Conservation (phyloP, 1,139 yeast genomes). For the Kurtzmaniella natalensis region DNA sequence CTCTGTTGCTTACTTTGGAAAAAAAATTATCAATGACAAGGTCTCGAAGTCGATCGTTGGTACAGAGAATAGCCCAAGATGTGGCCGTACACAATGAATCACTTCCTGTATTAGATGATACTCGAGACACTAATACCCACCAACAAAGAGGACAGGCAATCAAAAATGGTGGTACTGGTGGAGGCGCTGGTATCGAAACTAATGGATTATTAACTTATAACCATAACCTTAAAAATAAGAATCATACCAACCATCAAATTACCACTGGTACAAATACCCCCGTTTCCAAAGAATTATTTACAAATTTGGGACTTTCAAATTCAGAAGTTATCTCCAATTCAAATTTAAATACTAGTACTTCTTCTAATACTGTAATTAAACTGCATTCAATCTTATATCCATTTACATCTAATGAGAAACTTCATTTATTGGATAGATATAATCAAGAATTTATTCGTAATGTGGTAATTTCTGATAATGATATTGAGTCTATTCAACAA, state of each 20-base stretch:
- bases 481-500: conserved; percentile 29
- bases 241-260: too few relatives aligned
- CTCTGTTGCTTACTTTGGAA: conserved; percentile 16
- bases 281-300: not conserved
- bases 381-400: conserved; percentile 24
- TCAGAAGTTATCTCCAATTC: too few relatives aligned
- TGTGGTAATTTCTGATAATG: conserved; percentile 28
- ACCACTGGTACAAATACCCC: too few relatives aligned
- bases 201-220: conserved; percentile 3
- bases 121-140: conserved; percentile 1
- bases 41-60: conserved; percentile 49
- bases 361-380: not conserved
- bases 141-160: not conserved
- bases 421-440: conserved; percentile 26
- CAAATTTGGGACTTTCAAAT: not conserved
- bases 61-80: conserved; percentile 39
- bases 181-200: not conserved
- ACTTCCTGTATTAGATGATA: conserved; percentile 6
- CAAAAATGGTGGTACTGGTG: not conserved
- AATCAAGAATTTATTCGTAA: conserved; percentile 35
- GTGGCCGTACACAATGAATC: conserved; percentile 24
- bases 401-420: conserved; percentile 31
- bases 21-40: conserved; percentile 26
- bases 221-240: too few relatives aligned
- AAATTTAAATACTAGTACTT: too few relatives aligned